Percentiles rank a stretch among this genome's conserved stretches.
phyloP scores from a whole-genome alignment of 2,329 filamentous ascomycete species.

The Ophiostoma novo-ulmi region DNA sequence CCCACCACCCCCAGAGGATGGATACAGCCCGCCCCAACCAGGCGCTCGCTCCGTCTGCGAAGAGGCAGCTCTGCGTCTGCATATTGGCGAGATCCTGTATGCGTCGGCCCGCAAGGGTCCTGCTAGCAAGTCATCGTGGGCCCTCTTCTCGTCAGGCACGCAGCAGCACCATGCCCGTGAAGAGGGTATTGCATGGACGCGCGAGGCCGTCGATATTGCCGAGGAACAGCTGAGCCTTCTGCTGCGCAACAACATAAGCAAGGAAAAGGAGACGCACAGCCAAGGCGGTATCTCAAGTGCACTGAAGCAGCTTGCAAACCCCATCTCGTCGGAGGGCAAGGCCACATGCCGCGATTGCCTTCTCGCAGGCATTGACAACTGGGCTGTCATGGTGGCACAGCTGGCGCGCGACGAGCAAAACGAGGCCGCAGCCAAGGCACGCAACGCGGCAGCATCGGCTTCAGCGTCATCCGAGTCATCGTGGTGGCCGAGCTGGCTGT shows the following conservation, averaged over 20 bases:
- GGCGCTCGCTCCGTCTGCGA: slow-evolving; percentile 66
- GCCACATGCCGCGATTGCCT: slow-evolving; percentile 73
- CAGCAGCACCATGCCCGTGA: slow-evolving; percentile 44
- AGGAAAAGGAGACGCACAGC: slow-evolving; percentile 10
- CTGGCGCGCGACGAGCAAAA: slow-evolving; percentile 50
- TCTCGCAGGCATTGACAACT: slow-evolving; percentile 70
- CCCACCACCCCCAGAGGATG: slow-evolving; percentile 65
- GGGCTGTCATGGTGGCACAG: slow-evolving; percentile 70
- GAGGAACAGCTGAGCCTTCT: slow-evolving; percentile 59
- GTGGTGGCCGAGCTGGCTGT: slow-evolving; percentile 36
- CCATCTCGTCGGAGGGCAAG: slow-evolving; percentile 36
- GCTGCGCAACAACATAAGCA: slow-evolving; percentile 19
- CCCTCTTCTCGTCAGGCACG: slow-evolving; percentile 40
- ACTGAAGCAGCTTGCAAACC: slow-evolving; percentile 1
- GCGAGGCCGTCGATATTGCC: slow-evolving; percentile 76
- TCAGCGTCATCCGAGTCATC: slow-evolving; percentile 18
- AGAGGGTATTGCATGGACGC: slow-evolving; percentile 80
- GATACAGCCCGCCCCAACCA: slow-evolving; percentile 61
- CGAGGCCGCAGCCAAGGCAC: neutral
- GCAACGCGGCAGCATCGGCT: neutral
- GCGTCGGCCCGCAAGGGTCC: slow-evolving; percentile 36
- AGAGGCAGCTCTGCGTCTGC: slow-evolving; percentile 78
- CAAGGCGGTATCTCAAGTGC: slow-evolving; percentile 2
- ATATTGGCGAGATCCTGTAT: slow-evolving; percentile 92
- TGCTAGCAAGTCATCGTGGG: slow-evolving; percentile 40